Evolutionary conservation across 164 flowering plant species (phyloP).

Genomic region (Tetrastigma voinierianum): DNA sequence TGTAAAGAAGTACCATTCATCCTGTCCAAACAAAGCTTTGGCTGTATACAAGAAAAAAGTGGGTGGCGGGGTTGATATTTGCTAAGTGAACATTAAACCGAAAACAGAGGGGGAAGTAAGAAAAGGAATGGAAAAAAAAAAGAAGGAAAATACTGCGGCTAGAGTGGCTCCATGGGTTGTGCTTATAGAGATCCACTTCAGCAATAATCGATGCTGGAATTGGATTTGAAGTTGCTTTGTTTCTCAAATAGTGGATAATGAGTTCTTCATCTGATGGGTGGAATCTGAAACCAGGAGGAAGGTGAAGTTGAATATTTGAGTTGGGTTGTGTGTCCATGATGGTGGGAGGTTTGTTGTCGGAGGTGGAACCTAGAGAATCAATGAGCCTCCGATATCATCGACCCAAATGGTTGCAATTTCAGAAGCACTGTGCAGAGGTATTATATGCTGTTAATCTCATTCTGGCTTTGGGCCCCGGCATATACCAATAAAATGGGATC

Average conservation of each 20-base stretch:
- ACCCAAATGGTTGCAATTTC: conserved; percentile 3
- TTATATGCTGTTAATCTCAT: conserved; percentile 8
- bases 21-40: conserved; percentile 35
- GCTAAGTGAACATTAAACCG: neutral
- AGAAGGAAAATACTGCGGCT: neutral
- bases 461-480: neutral
- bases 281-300: conserved; percentile 43
- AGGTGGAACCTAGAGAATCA: conserved; percentile 5
- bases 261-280: conserved; percentile 46
- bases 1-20: conserved; percentile 40
- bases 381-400: conserved; percentile 5
- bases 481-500: neutral
- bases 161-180: conserved; percentile 36
- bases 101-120: neutral
- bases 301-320: conserved; percentile 29
- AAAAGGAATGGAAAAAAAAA: neutral
- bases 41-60: conserved; percentile 2
- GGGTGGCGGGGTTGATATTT: no score
- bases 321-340: conserved; percentile 19
- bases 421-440: conserved; percentile 9
- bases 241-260: conserved; percentile 32
- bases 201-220: conserved; percentile 35
- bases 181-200: conserved; percentile 35
- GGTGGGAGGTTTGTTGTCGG: neutral
- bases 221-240: conserved; percentile 29